A percentile compares a stretch with the other conserved stretches of the same genome.
phyloP scores from a whole-genome alignment of 2,329 filamentous ascomycete species.

The Arthrinium puccinioides region DNA sequence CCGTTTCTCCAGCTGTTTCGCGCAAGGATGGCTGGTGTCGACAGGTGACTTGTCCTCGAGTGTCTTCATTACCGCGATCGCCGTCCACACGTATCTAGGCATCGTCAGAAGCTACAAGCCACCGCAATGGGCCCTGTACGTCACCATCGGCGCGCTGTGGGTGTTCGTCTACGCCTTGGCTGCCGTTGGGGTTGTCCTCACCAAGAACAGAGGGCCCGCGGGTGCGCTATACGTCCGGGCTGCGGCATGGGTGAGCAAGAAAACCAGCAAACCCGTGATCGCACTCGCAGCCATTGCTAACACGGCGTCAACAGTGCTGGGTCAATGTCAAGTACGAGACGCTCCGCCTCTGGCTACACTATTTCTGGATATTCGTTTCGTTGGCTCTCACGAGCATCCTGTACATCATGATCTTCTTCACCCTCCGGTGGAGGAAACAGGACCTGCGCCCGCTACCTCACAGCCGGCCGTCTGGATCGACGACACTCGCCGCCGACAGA shows the following conservation, averaged over 20 bases:
- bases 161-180: slow-evolving; percentile 51
- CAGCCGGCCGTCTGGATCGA: no score
- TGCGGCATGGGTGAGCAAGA: slow-evolving; percentile 1
- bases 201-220: slow-evolving; percentile 29
- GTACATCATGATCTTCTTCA: neutral
- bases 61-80: slow-evolving; percentile 60
- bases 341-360: slow-evolving; percentile 4
- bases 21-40: slow-evolving; percentile 63
- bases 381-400: neutral
- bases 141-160: slow-evolving; percentile 44
- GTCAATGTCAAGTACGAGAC: neutral
- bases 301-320: slow-evolving; percentile 4
- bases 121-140: slow-evolving; percentile 41
- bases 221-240: slow-evolving; percentile 20
- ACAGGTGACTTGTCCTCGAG: slow-evolving; percentile 60
- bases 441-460: neutral
- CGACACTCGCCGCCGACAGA: no score
- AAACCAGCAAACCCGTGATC: slow-evolving; percentile 6
- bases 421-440: neutral
- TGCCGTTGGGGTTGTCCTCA: slow-evolving; percentile 39
- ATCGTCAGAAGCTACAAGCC: slow-evolving; percentile 50
- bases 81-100: slow-evolving; percentile 57
- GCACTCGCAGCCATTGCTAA: neutral
- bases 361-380: slow-evolving; percentile 6
- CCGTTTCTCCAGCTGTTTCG: no score